Conservation (phyloP, 192 early-diverging fungal species). For the Gonapodya prolifera region DNA sequence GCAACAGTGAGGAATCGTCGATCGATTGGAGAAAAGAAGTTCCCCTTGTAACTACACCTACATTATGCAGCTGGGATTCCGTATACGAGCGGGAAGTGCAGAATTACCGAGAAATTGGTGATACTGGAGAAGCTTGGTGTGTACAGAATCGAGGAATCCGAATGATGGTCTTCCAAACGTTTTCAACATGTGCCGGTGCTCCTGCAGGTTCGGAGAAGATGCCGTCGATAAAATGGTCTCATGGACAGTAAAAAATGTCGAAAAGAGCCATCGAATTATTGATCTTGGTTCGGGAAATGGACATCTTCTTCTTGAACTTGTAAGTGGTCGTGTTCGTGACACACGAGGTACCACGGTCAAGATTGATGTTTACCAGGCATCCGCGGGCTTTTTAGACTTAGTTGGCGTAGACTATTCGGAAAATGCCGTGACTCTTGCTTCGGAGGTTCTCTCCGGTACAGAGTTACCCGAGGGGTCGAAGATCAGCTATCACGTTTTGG, state of each 20-base stretch:
- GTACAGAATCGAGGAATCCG: neutral
- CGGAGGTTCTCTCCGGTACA: conserved; percentile 5
- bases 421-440: conserved; percentile 58
- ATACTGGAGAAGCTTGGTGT: conserved; percentile 85
- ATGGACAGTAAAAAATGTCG: conserved; percentile 49
- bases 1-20: neutral
- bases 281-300: conserved; percentile 93
- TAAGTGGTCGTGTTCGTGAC: neutral
- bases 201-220: conserved; percentile 65
- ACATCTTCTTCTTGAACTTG: conserved; percentile 67
- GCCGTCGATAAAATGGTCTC: conserved; percentile 72
- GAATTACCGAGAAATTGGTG: conserved; percentile 71
- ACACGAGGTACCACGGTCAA: neutral
- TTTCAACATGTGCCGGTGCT: neutral
- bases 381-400: conserved; percentile 55
- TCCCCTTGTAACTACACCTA: neutral
- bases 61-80: conserved; percentile 49
- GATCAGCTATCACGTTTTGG: conserved; percentile 40
- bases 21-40: neutral
- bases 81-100: conserved; percentile 65
- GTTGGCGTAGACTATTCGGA: conserved; percentile 78
- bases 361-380: conserved; percentile 21
- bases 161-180: too few relatives aligned
- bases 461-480: conserved; percentile 33
- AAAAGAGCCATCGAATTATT: conserved; percentile 33